phyloP scores from a whole-genome alignment of 2,329 filamentous ascomycete species.

The Xylariaceae sp. region DNA sequence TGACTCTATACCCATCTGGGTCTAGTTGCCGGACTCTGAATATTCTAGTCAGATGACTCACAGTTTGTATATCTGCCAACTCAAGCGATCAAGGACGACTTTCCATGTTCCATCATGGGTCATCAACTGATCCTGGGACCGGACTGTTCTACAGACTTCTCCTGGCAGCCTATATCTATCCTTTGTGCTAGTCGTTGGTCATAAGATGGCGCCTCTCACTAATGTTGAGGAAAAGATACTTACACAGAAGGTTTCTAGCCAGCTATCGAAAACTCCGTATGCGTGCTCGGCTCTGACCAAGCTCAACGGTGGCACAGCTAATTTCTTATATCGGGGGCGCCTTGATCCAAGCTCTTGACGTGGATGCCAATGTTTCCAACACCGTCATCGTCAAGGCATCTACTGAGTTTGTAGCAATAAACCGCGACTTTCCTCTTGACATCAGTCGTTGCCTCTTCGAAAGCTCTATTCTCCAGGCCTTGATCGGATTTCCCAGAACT shows the following conservation, averaged over 20 bases:
- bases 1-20: too few relatives aligned
- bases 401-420: conserved; percentile 31
- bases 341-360: conserved; percentile 26
- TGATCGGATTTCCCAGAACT: neutral
- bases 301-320: conserved; percentile 38
- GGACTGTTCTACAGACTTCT: too few relatives aligned
- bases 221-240: too few relatives aligned
- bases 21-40: too few relatives aligned
- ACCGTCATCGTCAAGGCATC: conserved; percentile 38
- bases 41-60: too few relatives aligned
- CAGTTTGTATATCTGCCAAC: too few relatives aligned
- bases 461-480: conserved; percentile 3
- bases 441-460: conserved; percentile 27
- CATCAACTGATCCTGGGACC: too few relatives aligned
- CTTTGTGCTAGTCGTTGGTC: too few relatives aligned
- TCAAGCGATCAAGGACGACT: too few relatives aligned
- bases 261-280: conserved; percentile 20
- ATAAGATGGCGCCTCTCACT: too few relatives aligned
- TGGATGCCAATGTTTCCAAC: conserved; percentile 6
- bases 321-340: conserved; percentile 40
- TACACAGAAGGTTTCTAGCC: conserved; percentile 2
- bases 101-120: too few relatives aligned
- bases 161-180: too few relatives aligned
- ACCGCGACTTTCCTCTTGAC: conserved; percentile 34
- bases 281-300: conserved; percentile 32